Conservation (phyloP, 2,329 filamentous ascomycete species). For the Colletotrichum gigasporum region DNA sequence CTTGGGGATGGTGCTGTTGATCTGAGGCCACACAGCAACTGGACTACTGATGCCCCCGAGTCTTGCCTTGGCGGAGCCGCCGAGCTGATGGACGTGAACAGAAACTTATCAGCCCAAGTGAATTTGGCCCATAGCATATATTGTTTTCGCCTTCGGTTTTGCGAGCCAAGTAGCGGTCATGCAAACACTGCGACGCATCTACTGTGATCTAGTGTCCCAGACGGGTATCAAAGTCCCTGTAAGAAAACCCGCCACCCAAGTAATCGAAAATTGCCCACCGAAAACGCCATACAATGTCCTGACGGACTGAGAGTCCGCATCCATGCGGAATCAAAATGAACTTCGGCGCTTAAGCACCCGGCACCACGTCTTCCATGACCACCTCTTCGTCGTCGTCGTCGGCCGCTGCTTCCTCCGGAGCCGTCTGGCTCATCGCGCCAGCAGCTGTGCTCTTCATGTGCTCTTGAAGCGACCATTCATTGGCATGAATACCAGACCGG, state of each 20-base stretch:
- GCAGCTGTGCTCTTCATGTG: conserved; percentile 49
- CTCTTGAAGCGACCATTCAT: conserved; percentile 82
- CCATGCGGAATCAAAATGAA: not conserved
- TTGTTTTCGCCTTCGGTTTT: not conserved
- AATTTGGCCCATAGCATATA: not conserved
- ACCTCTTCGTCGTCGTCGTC: conserved; percentile 73
- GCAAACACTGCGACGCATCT: not conserved
- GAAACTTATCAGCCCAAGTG: no score
- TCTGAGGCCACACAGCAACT: not conserved
- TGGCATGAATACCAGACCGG: conserved; percentile 84
- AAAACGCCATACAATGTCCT: conserved; percentile 26
- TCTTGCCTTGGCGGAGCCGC: no score
- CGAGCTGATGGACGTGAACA: no score
- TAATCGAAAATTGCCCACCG: not conserved
- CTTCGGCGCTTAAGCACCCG: not conserved
- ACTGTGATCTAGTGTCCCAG: conserved; percentile 2
- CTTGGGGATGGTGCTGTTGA: not conserved
- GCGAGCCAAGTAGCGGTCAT: not conserved
- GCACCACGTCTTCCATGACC: conserved; percentile 84
- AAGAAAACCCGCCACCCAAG: not conserved
- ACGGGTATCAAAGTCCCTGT: conserved; percentile 21
- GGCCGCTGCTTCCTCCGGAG: conserved; percentile 62
- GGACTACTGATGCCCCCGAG: no score
- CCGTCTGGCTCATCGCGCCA: conserved; percentile 39
- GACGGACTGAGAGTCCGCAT: not conserved